Evolutionary conservation across 2,329 filamentous ascomycete species (phyloP), one percentile per base, ranked within the genome.

Genomic region (Calonectria henricotiae): DNA sequence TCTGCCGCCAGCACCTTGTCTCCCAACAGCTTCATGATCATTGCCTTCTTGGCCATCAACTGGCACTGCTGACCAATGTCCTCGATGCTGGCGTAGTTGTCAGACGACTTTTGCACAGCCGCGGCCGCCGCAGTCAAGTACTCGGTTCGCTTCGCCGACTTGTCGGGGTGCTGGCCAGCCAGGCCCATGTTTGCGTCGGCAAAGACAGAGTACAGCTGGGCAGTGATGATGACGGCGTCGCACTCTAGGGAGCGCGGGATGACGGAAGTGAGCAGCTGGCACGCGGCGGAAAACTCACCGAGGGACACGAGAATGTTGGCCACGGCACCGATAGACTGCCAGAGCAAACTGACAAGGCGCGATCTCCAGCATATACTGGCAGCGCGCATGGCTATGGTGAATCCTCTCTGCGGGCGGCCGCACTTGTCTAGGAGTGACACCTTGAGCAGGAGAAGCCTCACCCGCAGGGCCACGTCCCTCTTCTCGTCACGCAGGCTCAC

Each of bases 11-110:
- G 76, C 20, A 85, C 85, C 73, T 86, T 81, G 75, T 95, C 92
- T 0, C 92, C 93, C 8, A 89, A 86, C 55, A 92, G 84, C 80
- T 91, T 90, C 85, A 94, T 93, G 62, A 97, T 88, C 62, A 91
- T 91, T 4, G 93, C 92, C 82, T 94, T 95, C 85, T 96, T 96
- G 23, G 92, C 92, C 83, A 95, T 88, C 85, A 93, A 91, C 81
- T 95, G 92, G 77, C 93, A 92, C 82, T 94, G 92, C 65, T 90
- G 90, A n/a, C 85, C 83, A 15, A 91, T 83, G 23, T 83, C 93
- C 78, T 93, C 90, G 15, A 94, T 85, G 55, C 85, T 87, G 47
- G 90, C 89, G 79, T 89, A 97, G 71, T 91, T 88, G 37, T 85
- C 84, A 74, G 91, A 90, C 0, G 92, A 89, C 71, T 85, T 88